A percentile compares a stretch with the other conserved stretches of the same genome.
Conservation (phyloP, 805 yeast species). For the Candida adriatica region DNA sequence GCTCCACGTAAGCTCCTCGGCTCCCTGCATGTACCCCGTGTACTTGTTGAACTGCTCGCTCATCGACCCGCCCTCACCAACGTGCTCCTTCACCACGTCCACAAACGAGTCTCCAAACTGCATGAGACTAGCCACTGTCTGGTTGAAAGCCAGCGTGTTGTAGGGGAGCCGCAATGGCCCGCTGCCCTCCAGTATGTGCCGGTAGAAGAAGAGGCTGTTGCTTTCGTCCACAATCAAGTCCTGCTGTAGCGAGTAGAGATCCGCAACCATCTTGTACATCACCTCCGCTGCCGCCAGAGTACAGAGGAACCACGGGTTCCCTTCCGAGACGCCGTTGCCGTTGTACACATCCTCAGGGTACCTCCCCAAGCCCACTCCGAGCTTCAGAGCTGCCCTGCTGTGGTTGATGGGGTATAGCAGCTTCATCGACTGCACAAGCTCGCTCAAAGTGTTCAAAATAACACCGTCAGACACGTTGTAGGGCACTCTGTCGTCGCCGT, state of each 20-base stretch:
- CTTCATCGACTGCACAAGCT: conserved; percentile 62
- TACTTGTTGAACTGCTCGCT: conserved; percentile 84
- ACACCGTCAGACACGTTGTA: conserved; percentile 52
- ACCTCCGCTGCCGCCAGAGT: conserved; percentile 66
- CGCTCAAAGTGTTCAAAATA: conserved; percentile 56
- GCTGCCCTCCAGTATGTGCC: conserved; percentile 16
- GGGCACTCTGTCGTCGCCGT: conserved; percentile 48
- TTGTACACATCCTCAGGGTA: conserved; percentile 91
- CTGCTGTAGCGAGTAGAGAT: conserved; percentile 29
- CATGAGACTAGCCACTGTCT: conserved; percentile 39
- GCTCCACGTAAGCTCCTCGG: conserved; percentile 84
- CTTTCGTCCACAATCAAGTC: conserved; percentile 37
- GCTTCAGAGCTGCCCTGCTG: conserved; percentile 30
- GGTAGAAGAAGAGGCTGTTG: conserved; percentile 28
- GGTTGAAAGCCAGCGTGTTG: conserved; percentile 35
- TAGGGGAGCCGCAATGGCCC: conserved; percentile 21
- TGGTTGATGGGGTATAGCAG: conserved; percentile 73
- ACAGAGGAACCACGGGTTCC: conserved; percentile 91
- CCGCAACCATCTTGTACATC: conserved; percentile 46
- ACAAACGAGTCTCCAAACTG: conserved; percentile 63
- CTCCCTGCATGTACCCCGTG: conserved; percentile 85
- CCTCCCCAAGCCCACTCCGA: conserved; percentile 71
- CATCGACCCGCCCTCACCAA: conserved; percentile 62
- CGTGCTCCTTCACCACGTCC: conserved; percentile 50
- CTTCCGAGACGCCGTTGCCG: conserved; percentile 64